Evolutionary conservation across 1,139 yeast genomes (phyloP).

Genomic region (Lodderomyces margitis): DNA sequence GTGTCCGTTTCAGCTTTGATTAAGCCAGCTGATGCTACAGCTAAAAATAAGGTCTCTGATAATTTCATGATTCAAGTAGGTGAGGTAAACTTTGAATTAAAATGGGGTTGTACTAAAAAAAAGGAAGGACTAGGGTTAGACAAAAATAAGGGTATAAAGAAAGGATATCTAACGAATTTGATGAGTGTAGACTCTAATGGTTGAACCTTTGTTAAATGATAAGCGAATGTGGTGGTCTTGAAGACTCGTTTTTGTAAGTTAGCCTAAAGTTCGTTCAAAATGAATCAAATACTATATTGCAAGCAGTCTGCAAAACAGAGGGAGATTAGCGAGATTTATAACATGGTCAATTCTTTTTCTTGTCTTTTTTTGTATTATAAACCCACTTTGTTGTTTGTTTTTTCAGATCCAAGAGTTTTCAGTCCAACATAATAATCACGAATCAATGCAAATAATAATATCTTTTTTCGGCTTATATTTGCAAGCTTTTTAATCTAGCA

Average conservation of each 20-base stretch:
- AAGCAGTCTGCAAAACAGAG: neutral
- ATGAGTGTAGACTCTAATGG: neutral
- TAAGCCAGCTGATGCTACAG: constrained; percentile 26
- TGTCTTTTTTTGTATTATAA: no score
- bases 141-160: neutral
- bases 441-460: neutral
- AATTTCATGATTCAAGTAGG: constrained; percentile 26
- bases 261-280: neutral
- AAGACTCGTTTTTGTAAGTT: neutral
- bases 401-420: neutral
- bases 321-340: neutral
- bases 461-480: neutral
- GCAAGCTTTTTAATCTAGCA: neutral
- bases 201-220: neutral
- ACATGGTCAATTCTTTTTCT: neutral
- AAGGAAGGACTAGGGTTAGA: constrained; percentile 33
- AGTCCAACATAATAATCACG: neutral
- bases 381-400: no score
- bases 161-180: neutral
- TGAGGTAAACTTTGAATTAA: neutral
- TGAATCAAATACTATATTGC: no score
- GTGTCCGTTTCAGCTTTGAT: constrained; percentile 32
- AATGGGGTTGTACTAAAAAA: neutral
- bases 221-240: neutral
- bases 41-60: constrained; percentile 17